Base-by-base conservation (phyloP, 805 yeast genomes). In the Candida patagonica region DNA sequence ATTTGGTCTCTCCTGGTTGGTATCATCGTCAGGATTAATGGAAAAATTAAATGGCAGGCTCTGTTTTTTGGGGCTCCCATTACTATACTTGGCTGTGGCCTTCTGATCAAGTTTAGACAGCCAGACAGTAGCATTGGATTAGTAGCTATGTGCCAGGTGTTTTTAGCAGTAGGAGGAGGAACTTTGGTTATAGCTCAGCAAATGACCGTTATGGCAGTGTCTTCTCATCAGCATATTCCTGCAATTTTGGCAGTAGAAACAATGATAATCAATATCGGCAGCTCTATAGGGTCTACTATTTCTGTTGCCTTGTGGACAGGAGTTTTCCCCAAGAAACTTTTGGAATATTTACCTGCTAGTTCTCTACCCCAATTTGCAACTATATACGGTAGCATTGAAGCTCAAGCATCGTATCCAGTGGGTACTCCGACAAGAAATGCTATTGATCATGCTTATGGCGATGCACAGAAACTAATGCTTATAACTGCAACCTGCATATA, bases 131-230 rank as follows among this genome's bases (percentile, higher is more conserved):
- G 71, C 17, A 57, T 64, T 26, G 56, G 63, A 38, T 82, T 80
- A 52, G 61, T 76, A 35, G 70, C 78, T 54, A 82, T 78, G 31
- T 71, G 75, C n/a, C 65, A 72, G 45, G 68, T 76, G 52, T 53
- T 78, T 26, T 55, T 75, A 51, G 82, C 82, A 50, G 66, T 78
- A 40, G 81, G 79, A 51, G 78, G 79, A 36, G 79, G 80, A 25
- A 72, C 74, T 52, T 72, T 75, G 59, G 72, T 76, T 15, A 74
- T 74, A 48, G 61, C 72, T 10, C 65, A 71, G 15, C 75, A 72
- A 47, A 71, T 72, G 10, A 69, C 80, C 30, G 68, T 71, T 45
- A 69, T 69, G 52, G 63, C 80, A 1, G 64, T 72, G 40, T 66
- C 71, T 34, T 67, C 61, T 47, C 81, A 73, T 55, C 74, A 74